Conservation (phyloP, 1,284 basidiomycete genomes). For the Fistulinella staudtii region DNA sequence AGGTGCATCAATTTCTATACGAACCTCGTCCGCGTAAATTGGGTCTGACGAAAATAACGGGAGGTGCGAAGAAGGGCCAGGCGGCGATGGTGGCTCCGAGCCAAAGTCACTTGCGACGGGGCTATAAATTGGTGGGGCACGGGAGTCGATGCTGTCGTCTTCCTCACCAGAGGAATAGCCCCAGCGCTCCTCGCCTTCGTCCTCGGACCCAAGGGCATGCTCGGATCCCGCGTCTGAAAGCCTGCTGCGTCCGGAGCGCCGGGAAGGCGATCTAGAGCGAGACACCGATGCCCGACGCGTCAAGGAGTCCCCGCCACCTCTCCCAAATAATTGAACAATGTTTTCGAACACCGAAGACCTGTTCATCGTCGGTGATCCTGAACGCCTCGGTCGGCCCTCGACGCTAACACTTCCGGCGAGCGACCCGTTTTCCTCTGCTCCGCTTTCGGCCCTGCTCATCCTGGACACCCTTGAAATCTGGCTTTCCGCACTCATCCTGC, state of each 20-base stretch:
- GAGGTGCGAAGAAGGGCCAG: constrained; percentile 44
- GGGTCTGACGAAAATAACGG: constrained; percentile 71
- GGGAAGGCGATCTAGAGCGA: constrained; percentile 48
- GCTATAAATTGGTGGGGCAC: constrained; percentile 32
- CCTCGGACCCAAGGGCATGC: constrained; percentile 49
- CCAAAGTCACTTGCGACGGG: constrained; percentile 56
- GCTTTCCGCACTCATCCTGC: constrained; percentile 49
- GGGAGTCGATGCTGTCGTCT: constrained; percentile 37
- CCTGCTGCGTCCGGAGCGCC: constrained; percentile 50
- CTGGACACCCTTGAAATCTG: constrained; percentile 39
- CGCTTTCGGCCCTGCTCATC: constrained; percentile 18
- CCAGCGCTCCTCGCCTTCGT: constrained; percentile 65
- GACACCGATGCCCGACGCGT: constrained; percentile 53
- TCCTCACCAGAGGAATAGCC: constrained; percentile 78
- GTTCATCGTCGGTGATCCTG: constrained; percentile 40
- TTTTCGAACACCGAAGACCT: constrained; percentile 61
- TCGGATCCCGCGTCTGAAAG: constrained; percentile 59
- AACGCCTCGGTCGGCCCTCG: constrained; percentile 28
- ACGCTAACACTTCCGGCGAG: constrained; percentile 22
- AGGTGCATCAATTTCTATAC: constrained; percentile 71
- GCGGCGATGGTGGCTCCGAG: constrained; percentile 61
- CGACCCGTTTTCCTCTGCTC: constrained; percentile 21
- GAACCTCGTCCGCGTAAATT: constrained; percentile 74
- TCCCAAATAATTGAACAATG: constrained; percentile 65
- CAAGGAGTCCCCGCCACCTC: constrained; percentile 40